Percentiles rank a stretch among this genome's conserved stretches.
These are phyloP conservation scores for Ambrosia trifida DNA, from an alignment of 129 eudicot genomes.

Conservation along the genomic window DNA sequence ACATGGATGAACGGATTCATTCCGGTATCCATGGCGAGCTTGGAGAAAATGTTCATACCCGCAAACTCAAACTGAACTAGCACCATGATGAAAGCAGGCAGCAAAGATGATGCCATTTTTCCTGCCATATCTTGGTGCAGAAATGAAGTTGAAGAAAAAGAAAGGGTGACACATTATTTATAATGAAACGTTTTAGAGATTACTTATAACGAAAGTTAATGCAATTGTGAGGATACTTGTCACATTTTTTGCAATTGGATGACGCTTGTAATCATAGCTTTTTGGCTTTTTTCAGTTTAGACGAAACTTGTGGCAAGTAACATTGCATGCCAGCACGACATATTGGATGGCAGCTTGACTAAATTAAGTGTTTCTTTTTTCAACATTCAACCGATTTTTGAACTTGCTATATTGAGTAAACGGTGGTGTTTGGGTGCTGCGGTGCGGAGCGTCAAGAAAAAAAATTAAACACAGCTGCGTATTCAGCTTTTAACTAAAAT, in stretches of 20 bases:
- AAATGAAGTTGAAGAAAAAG: background rate
- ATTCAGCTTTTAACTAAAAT: no score
- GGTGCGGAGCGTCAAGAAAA: no score
- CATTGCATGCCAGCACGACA: slow-evolving; percentile 26
- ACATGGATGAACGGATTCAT: slow-evolving; percentile 72
- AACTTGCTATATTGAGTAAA: no score
- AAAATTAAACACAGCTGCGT: no score
- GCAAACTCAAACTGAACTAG: slow-evolving; percentile 63
- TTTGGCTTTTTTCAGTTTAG: slow-evolving; percentile 22
- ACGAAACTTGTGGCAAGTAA: slow-evolving; percentile 31
- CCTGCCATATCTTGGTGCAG: background rate
- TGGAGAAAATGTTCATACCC: slow-evolving; percentile 66
- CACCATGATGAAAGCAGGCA: slow-evolving; percentile 56
- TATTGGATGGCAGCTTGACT: slow-evolving; percentile 6
- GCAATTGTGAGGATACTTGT: background rate
- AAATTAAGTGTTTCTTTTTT: background rate
- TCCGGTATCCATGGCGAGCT: slow-evolving; percentile 74
- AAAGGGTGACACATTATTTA: slow-evolving; percentile 10
- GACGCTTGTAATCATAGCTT: slow-evolving; percentile 18
- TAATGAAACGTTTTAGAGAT: slow-evolving; percentile 6
- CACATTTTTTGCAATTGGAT: background rate
- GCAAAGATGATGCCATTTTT: background rate
- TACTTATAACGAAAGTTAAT: slow-evolving; percentile 13
- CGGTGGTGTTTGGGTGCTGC: no score
- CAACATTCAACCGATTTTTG: background rate